Conservation (phyloP, 352 stramenopile genomes). For the Aphanomyces cochlioides region DNA sequence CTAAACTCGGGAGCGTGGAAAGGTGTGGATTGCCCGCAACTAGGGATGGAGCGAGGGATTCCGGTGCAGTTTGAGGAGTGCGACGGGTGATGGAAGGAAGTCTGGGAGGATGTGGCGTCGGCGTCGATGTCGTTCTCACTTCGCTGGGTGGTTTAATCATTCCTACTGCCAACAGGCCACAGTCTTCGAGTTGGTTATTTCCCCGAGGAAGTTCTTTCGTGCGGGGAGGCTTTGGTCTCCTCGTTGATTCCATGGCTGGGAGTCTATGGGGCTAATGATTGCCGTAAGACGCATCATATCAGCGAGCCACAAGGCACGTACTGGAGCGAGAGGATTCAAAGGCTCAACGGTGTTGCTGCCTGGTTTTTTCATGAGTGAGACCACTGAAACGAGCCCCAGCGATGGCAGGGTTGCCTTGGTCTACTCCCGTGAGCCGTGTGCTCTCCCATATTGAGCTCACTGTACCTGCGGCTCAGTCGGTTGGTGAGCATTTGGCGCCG, state of each 20-base stretch:
- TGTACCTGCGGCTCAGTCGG: not conserved
- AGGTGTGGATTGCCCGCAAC: not conserved
- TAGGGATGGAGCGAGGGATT: not conserved
- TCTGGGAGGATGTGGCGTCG: not conserved
- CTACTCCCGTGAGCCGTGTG: too few species aligned
- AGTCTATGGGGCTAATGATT: too few species aligned
- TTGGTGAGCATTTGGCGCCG: not conserved
- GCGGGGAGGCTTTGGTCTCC: too few species aligned
- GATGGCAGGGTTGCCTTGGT: conserved; percentile 1
- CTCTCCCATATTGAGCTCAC: too few species aligned
- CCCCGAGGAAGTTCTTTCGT: not conserved
- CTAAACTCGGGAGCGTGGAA: not conserved
- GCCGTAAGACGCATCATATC: too few species aligned
- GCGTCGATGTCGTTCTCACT: not conserved
- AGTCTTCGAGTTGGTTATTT: conserved; percentile 9
- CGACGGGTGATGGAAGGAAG: not conserved
- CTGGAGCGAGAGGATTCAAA: not conserved
- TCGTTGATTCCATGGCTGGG: too few species aligned
- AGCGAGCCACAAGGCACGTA: not conserved
- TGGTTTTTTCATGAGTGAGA: conserved; percentile 24
- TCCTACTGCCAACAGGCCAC: not conserved
- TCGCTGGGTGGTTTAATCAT: not conserved
- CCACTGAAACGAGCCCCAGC: conserved; percentile 19
- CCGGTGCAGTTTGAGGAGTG: not conserved
- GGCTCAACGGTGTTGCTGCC: conserved; percentile 2